These are phyloP conservation scores for Solanum neorickii DNA, from an alignment of 257 asterid genomes.

Conservation along the genomic window DNA sequence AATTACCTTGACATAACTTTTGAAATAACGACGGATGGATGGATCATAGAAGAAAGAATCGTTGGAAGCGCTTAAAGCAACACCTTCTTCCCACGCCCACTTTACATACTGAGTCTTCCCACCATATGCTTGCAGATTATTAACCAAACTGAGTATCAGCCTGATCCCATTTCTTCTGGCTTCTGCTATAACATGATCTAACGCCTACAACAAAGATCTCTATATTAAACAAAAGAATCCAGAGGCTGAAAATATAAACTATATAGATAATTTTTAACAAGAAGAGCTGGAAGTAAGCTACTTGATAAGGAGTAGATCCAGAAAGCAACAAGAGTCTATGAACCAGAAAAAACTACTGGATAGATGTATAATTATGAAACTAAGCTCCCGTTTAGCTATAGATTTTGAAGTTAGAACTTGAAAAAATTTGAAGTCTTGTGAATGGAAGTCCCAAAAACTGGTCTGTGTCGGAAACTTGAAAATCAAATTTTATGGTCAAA, in stretches of 20 bases:
- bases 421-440: background rate
- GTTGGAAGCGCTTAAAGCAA: conserved; percentile 84
- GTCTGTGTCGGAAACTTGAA: background rate
- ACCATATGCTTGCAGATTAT: conserved; percentile 94
- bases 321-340: background rate
- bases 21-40: conserved; percentile 79
- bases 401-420: background rate
- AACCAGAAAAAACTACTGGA: background rate
- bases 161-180: conserved; percentile 62
- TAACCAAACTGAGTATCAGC: conserved; percentile 69
- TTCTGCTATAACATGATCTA: conserved; percentile 94
- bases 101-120: conserved; percentile 93
- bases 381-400: background rate
- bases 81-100: conserved; percentile 99
- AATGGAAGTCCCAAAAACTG: background rate
- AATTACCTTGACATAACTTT: conserved; percentile 73
- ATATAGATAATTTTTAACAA: background rate
- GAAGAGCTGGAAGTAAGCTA: background rate
- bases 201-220: conserved; percentile 33
- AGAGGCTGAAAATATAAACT: background rate
- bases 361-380: background rate
- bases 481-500: background rate
- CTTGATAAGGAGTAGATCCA: background rate
- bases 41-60: conserved; percentile 99
- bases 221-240: background rate